These are phyloP conservation scores for Nicotiana sylvestris DNA, from an alignment of 257 asterid genomes.

Conservation along the genomic window DNA sequence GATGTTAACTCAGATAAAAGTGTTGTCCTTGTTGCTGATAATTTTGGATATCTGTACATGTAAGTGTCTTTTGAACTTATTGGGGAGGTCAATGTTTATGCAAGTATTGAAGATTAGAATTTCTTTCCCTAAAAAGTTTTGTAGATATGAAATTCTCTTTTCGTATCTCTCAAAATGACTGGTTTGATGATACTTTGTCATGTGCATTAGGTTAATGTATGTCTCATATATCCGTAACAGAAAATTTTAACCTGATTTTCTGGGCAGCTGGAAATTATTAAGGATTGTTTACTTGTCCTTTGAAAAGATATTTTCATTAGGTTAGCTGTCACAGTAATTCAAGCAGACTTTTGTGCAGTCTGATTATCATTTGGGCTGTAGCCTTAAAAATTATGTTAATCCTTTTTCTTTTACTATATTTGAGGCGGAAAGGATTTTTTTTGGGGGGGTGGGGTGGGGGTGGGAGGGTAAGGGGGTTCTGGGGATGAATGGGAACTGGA, in stretches of 20 bases:
- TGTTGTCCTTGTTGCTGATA: constrained; percentile 75
- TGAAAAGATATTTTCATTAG: background rate
- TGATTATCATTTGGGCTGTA: background rate
- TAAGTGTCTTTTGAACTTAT: constrained; percentile 30
- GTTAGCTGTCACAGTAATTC: background rate
- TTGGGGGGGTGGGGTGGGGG: background rate
- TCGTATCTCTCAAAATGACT: background rate
- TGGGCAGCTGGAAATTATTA: background rate
- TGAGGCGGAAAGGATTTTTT: background rate
- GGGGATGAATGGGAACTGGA: no score
- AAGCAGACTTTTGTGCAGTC: background rate
- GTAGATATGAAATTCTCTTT: background rate
- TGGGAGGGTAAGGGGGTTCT: background rate
- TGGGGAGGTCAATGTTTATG: background rate
- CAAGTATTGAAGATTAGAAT: background rate
- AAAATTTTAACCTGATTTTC: background rate
- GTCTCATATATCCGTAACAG: background rate
- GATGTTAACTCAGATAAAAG: constrained; percentile 75
- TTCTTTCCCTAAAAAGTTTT: background rate
- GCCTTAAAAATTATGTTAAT: background rate
- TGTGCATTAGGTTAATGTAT: background rate
- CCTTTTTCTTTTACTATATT: background rate
- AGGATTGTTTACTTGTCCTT: background rate
- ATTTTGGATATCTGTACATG: constrained; percentile 77
- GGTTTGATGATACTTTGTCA: background rate